Evolutionary conservation across 2,329 filamentous ascomycete genomes (phyloP).

Genomic region (Whalleya microplaca): DNA sequence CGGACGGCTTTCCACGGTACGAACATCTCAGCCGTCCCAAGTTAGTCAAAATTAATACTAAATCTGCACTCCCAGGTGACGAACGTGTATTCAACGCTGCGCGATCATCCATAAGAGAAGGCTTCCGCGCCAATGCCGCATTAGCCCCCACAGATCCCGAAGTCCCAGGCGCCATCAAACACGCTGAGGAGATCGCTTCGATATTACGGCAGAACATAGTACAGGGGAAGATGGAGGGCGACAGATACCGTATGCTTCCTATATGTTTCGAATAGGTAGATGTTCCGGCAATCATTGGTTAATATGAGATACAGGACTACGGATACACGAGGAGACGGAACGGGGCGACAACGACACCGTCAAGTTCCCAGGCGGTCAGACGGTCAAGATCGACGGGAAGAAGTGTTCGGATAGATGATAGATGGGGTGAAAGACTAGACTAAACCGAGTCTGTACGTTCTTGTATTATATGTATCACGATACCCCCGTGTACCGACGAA

Average conservation of each 20-base stretch:
- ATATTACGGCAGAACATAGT: slow-evolving; percentile 86
- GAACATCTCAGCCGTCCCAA: slow-evolving; percentile 13
- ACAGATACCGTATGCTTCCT: slow-evolving; percentile 63
- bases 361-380: slow-evolving; percentile 60
- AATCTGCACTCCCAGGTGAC: slow-evolving; percentile 63
- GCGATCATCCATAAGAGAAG: slow-evolving; percentile 69
- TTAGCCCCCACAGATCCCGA: slow-evolving; percentile 62
- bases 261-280: background rate
- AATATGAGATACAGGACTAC: slow-evolving; percentile 61
- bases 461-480: slow-evolving; percentile 35
- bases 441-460: slow-evolving; percentile 3
- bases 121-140: slow-evolving; percentile 70
- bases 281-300: background rate
- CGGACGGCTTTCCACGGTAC: slow-evolving; percentile 82
- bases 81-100: slow-evolving; percentile 69
- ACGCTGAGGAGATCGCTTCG: slow-evolving; percentile 81
- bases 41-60: background rate
- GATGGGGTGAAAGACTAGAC: slow-evolving; percentile 17
- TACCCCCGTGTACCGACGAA: slow-evolving; percentile 32
- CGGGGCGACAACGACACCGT: slow-evolving; percentile 91
- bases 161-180: slow-evolving; percentile 66
- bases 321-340: slow-evolving; percentile 91
- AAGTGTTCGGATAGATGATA: slow-evolving; percentile 32
- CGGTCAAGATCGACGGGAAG: slow-evolving; percentile 27
- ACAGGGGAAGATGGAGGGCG: slow-evolving; percentile 67